Conservation (phyloP, 176 grass and related monocot genomes). For the Pontederia paniculata region DNA sequence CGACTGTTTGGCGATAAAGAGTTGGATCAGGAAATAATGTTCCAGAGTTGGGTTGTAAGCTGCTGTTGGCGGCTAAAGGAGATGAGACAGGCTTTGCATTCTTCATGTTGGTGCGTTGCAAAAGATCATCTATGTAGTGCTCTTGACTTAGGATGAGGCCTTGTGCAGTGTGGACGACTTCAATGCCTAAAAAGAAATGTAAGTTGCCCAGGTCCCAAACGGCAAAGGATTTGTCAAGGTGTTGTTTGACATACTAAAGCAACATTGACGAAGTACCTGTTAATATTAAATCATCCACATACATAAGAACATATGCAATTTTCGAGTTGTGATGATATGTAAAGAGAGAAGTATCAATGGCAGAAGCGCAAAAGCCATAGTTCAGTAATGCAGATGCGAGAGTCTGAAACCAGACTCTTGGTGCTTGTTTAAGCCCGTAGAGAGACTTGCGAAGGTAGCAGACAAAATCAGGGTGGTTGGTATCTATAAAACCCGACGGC, state of each 20-base stretch:
- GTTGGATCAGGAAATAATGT: background rate
- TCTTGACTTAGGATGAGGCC: background rate
- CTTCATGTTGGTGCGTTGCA: background rate
- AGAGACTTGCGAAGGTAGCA: background rate
- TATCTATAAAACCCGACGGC: background rate
- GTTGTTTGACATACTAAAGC: background rate
- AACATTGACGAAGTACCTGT: background rate
- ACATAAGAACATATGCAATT: background rate
- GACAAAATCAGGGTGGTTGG: background rate
- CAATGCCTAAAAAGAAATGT: conserved; percentile 1
- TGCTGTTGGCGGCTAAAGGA: background rate
- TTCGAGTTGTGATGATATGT: background rate
- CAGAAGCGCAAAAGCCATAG: background rate
- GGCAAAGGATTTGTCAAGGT: background rate
- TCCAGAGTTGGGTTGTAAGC: background rate
- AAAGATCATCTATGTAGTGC: background rate
- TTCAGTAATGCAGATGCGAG: background rate
- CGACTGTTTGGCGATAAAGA: background rate
- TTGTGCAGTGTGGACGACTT: background rate
- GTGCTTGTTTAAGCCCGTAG: background rate
- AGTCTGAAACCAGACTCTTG: background rate
- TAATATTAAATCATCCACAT: background rate
- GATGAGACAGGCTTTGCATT: background rate
- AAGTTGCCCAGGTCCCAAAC: background rate
- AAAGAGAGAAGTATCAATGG: background rate